A percentile compares a stretch with the other conserved stretches of the same genome.
phyloP scores from a whole-genome alignment of 2,329 filamentous ascomycete genomes.

The Orbilia brochopaga region DNA sequence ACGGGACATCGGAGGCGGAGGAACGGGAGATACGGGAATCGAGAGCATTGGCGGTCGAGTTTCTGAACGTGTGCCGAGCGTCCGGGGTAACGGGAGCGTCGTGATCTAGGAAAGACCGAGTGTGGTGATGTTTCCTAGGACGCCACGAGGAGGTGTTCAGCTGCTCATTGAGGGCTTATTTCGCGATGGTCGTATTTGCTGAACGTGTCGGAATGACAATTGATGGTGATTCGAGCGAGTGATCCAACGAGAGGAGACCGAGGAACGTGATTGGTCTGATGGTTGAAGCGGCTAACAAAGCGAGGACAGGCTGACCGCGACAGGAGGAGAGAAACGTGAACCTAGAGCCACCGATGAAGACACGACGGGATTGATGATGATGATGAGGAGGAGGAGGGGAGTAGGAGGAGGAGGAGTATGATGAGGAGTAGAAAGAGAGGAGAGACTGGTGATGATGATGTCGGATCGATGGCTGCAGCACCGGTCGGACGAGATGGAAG shows the following conservation, averaged over 20 bases:
- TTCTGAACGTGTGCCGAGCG: no score
- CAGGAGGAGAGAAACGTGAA: no score
- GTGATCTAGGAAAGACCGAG: slow-evolving; percentile 11
- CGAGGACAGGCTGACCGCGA: no score
- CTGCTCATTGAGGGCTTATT: slow-evolving; percentile 18
- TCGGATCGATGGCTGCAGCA: neutral
- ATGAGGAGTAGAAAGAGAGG: neutral
- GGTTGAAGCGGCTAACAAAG: no score
- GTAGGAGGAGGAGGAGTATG: slow-evolving; percentile 1
- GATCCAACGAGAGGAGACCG: neutral
- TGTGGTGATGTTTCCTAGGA: slow-evolving; percentile 16
- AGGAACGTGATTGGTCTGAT: neutral
- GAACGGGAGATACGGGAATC: slow-evolving; percentile 42
- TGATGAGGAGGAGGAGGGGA: neutral
- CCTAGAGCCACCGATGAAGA: no score
- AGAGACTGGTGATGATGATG: neutral
- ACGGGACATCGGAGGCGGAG: slow-evolving; percentile 45
- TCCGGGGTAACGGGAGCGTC: neutral
- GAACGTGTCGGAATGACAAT: neutral
- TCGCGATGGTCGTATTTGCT: neutral
- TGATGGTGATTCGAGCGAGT: neutral
- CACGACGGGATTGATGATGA: no score
- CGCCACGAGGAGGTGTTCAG: slow-evolving; percentile 12
- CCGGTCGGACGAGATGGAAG: neutral
- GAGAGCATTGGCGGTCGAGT: slow-evolving; percentile 39